phyloP scores from a whole-genome alignment of 805 yeast genomes.

The Kuraishia hungarica region DNA sequence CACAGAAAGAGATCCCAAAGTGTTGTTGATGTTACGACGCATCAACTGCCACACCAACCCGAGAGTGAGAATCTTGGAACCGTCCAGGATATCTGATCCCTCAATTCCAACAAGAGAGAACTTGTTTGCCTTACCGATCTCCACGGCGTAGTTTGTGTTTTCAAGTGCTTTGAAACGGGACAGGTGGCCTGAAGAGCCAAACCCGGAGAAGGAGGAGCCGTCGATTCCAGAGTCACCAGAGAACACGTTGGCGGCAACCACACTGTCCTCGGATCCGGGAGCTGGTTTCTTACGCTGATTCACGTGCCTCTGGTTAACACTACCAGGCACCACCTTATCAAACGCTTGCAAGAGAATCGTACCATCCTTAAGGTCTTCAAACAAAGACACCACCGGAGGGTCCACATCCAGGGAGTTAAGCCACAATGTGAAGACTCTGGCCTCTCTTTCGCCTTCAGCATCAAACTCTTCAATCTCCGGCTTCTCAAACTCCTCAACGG shows the following conservation, averaged over 20 bases:
- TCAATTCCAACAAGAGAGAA: slow-evolving; percentile 97
- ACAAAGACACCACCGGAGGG: slow-evolving; percentile 84
- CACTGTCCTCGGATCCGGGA: slow-evolving; percentile 45
- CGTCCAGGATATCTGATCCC: slow-evolving; percentile 95
- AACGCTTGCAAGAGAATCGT: slow-evolving; percentile 82
- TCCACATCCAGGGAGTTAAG: slow-evolving; percentile 93
- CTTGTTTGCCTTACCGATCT: slow-evolving; percentile 83
- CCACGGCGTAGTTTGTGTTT: slow-evolving; percentile 97
- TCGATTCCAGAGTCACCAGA: not conserved
- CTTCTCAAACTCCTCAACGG: slow-evolving; percentile 83
- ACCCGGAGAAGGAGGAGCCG: not conserved
- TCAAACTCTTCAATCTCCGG: slow-evolving; percentile 97
- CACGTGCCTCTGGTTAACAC: slow-evolving; percentile 68
- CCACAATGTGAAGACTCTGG: slow-evolving; percentile 97
- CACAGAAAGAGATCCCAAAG: slow-evolving; percentile 66
- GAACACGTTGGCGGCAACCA: not conserved
- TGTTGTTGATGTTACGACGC: slow-evolving; percentile 89
- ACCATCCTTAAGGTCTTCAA: slow-evolving; percentile 95
- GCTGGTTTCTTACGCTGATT: slow-evolving; percentile 64
- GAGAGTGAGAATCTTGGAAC: slow-evolving; percentile 77
- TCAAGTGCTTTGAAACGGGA: slow-evolving; percentile 92
- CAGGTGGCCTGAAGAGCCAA: slow-evolving; percentile 18
- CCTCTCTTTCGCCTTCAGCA: slow-evolving; percentile 99
- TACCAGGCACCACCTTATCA: slow-evolving; percentile 92
- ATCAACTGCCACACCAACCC: slow-evolving; percentile 98